Evolutionary conservation across 345 rosid species (phyloP), one percentile per base, ranked within the genome.

Genomic region (Populus alba): DNA sequence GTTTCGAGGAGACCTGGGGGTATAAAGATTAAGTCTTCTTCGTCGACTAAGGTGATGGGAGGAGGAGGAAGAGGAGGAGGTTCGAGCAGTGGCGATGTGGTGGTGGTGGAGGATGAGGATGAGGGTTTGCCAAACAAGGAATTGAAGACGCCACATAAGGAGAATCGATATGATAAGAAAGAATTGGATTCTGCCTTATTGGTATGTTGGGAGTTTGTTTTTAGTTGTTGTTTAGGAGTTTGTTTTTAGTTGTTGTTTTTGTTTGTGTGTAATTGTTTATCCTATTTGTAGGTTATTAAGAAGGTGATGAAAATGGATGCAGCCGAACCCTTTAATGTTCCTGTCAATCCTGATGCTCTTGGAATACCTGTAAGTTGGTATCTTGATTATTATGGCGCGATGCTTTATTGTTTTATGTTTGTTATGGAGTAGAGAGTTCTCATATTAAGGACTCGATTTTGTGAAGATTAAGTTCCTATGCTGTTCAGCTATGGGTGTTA

Each of bases 301-400:
- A 96, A 96, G 87, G 89, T 94, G 66, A 94, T 94, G 99, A 96
- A 94, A 89, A 96, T 96, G 99, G 99, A 96, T 65, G 97, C 98
- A 70, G 99, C 99, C 73, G 95, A 92, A 77, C 97, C 97, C 11
- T 96, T 94, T 79, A 96, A 91, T 77, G 86, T 71, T 75, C 99
- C 99, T 47, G 98, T 96, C 82, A 87, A 96, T 81, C 97, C 99
- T 37, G 92, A 90, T 85, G 97, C 98, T 86, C 87, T 96, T 74
- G 98, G 98, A 79, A 94, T 96, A 80, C 99, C 98, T 74, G 99
- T 96, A 87, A 92, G 95, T 84, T 38, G 69, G 74, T 71, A 18
- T 68, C 68, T 41, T 39, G 25, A 39, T 37, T 57, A 18, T 59
- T 27, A 4, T 43, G 27, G 27, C 63, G 33, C 61, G 29, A 63